Evolutionary conservation across 2,329 filamentous ascomycete species (phyloP).

Genomic region (Cladorrhinum sp.): DNA sequence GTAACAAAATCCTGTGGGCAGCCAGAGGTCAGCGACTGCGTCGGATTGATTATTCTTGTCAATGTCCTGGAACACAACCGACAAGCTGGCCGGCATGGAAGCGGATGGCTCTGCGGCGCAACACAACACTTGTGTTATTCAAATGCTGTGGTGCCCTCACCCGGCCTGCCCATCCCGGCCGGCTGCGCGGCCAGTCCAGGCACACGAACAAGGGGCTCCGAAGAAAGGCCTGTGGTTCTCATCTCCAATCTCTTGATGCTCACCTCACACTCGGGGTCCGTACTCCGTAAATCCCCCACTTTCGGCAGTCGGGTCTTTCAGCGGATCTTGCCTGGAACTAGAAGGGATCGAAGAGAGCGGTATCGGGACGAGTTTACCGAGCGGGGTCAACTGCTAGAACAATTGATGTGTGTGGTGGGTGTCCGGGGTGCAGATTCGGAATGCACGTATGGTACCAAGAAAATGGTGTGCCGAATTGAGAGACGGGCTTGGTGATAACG

Average conservation of each 20-base stretch:
- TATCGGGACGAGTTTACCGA: slow-evolving; percentile 2
- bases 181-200: background rate
- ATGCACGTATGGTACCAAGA: background rate
- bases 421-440: slow-evolving; percentile 26
- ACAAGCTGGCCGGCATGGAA: background rate
- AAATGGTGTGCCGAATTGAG: slow-evolving; percentile 23
- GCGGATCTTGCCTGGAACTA: background rate
- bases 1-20: background rate
- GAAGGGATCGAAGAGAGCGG: slow-evolving; percentile 9
- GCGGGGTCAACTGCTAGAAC: slow-evolving; percentile 4
- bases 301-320: background rate
- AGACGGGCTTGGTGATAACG: slow-evolving; percentile 5
- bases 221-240: background rate
- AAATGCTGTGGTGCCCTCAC: background rate
- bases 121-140: background rate
- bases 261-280: slow-evolving; percentile 7
- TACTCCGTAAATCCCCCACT: slow-evolving; percentile 1
- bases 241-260: slow-evolving; percentile 3
- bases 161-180: background rate
- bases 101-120: background rate
- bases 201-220: background rate
- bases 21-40: background rate
- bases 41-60: background rate
- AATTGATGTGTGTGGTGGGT: slow-evolving; percentile 18
- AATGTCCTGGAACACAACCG: background rate